phyloP scores from a whole-genome alignment of 2,329 filamentous ascomycete species.

The Diaporthe sp. region DNA sequence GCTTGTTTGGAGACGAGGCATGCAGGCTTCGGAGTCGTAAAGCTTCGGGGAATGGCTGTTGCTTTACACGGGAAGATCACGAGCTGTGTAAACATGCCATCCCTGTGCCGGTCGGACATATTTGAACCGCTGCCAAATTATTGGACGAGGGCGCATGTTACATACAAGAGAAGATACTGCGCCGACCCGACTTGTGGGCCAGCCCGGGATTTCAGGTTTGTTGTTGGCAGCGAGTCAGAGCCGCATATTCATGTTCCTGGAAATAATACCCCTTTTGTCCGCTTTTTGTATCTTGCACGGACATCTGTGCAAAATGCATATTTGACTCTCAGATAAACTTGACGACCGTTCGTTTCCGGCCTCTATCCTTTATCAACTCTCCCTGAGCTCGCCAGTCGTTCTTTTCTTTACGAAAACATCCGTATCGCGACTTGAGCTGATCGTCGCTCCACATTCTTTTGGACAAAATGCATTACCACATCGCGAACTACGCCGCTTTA shows the following conservation, averaged over 20 bases:
- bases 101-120: not conserved
- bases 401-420: not conserved
- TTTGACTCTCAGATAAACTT: not conserved
- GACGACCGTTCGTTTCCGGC: not conserved
- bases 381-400: not conserved
- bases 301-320: not conserved
- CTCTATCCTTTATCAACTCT: not conserved
- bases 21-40: not conserved
- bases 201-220: conserved; percentile 12
- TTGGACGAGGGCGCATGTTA: not conserved
- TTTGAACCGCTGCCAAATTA: not conserved
- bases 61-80: not conserved
- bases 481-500: conserved; percentile 9
- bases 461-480: not conserved
- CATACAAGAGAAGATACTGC: not conserved
- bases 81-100: not conserved
- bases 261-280: conserved; percentile 20
- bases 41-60: not conserved
- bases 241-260: not conserved
- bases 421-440: not conserved
- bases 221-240: conserved; percentile 24
- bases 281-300: not conserved
- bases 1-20: not conserved
- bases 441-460: conserved; percentile 18
- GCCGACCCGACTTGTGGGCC: conserved; percentile 22